A percentile compares a stretch with the other conserved stretches of the same genome.
phyloP scores from a whole-genome alignment of 495 filamentous ascomycete species.

The Xylaria bambusicola region DNA sequence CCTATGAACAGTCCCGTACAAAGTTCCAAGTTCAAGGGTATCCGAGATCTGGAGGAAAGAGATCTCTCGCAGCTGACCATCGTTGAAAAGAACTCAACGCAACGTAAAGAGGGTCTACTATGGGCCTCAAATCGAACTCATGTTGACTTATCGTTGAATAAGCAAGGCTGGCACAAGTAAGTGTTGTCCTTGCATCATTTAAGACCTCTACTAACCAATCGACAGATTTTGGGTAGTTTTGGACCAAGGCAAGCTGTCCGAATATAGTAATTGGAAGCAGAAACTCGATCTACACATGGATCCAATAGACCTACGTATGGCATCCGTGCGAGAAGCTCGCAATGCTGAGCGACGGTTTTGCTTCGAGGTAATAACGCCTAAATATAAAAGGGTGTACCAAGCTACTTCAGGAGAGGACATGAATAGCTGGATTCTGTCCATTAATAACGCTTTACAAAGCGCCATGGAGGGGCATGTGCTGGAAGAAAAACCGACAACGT shows the following conservation, averaged over 20 bases:
- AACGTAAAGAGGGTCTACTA: conserved; percentile 84
- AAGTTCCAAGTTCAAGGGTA: conserved; percentile 77
- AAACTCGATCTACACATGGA: conserved; percentile 96
- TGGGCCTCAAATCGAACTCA: conserved; percentile 95
- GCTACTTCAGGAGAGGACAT: conserved; percentile 98
- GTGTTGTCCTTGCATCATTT: conserved; percentile 32
- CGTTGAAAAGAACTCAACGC: conserved; percentile 52
- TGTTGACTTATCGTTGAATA: conserved; percentile 90
- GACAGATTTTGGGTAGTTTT: conserved; percentile 95
- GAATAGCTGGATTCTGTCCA: conserved; percentile 92
- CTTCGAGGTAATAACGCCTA: conserved; percentile 97
- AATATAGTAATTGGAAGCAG: conserved; percentile 99
- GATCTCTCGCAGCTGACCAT: conserved; percentile 51
- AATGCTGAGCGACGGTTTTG: conserved; percentile 95
- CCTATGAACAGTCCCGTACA: conserved; percentile 52
- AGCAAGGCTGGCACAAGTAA: conserved; percentile 99
- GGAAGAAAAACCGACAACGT: conserved; percentile 50
- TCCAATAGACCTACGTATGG: conserved; percentile 94
- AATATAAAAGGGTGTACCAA: conserved; percentile 96
- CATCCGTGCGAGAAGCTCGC: conserved; percentile 92
- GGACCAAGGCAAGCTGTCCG: conserved; percentile 92
- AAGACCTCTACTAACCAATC: conserved; percentile 19
- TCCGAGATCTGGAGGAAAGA: conserved; percentile 86
- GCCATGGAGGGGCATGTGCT: conserved; percentile 81
- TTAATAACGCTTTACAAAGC: conserved; percentile 96